A percentile compares a stretch with the other conserved stretches of the same genome.
These are phyloP conservation scores for Xerocomus potaroensis DNA, from an alignment of 768 basidiomycete species.

Conservation along the genomic window DNA sequence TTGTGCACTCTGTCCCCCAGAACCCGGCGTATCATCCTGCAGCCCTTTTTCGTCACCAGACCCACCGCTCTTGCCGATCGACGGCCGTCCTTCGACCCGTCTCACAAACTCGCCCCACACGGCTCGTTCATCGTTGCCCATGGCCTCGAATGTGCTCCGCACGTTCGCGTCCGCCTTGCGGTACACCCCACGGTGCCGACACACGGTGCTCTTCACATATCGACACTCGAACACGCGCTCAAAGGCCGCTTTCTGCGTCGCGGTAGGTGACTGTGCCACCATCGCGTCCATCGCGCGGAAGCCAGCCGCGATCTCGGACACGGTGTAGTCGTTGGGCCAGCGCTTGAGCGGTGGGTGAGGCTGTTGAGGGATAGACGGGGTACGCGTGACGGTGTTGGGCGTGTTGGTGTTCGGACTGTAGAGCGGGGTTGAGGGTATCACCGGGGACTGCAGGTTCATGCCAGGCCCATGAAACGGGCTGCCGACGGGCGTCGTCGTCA, in stretches of 20 bases:
- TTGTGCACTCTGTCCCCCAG: conserved; percentile 3
- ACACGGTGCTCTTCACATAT: conserved; percentile 72
- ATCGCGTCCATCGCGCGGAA: conserved; percentile 49
- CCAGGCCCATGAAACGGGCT: conserved; percentile 14
- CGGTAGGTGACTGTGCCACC: conserved; percentile 33
- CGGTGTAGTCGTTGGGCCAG: conserved; percentile 76
- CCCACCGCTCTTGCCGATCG: conserved; percentile 27
- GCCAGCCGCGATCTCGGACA: conserved; percentile 58
- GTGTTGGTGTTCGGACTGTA: conserved; percentile 18
- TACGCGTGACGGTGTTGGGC: conserved; percentile 19
- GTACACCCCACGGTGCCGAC: conserved; percentile 68
- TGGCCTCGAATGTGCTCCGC: conserved; percentile 47
- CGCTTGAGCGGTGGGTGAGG: conserved; percentile 64
- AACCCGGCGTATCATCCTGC: conserved; percentile 15
- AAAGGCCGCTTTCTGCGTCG: conserved; percentile 64
- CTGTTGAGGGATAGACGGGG: conserved; percentile 45
- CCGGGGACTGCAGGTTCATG: conserved; percentile 19
- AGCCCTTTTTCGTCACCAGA: conserved; percentile 21
- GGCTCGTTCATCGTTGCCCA: conserved; percentile 53
- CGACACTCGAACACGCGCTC: conserved; percentile 67
- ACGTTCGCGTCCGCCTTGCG: conserved; percentile 47
- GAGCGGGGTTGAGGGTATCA: conserved; percentile 15
- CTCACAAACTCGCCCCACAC: conserved; percentile 70
- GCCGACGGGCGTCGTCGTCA: conserved; percentile 7
- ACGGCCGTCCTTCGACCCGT: conserved; percentile 49